Evolutionary conservation across 2,329 filamentous ascomycete species (phyloP), one percentile per base, ranked within the genome.

Genomic region (Aspergillus intermedius): DNA sequence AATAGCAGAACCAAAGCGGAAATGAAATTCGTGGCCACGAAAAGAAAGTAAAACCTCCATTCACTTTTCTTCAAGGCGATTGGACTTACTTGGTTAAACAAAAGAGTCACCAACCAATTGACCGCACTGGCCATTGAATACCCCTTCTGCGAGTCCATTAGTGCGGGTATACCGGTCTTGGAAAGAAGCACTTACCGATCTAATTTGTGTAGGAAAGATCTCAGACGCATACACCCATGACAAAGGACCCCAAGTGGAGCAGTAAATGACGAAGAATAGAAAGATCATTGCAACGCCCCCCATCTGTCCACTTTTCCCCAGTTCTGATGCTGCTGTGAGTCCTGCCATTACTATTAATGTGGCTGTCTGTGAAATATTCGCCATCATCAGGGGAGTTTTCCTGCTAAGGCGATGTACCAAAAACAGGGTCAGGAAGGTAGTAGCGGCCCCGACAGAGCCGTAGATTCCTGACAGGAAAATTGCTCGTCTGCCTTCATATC

Each of bases 171-270:
- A 5, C 34, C 15, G 6, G n/a, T n/a, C 13, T 7, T 17, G 13
- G 34, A 35, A 17, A 35, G 34, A 1, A 2, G 13, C 34, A 35
- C 34, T 2, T 17, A 35, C 34, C n/a, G 34, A 35, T 28, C 83
- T 79, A 47, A 84, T 85, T 53, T 81, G 80, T 66, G 86, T 77
- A 8, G 83, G 82, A 64, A 82, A 81, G 51, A 86, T 79, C 62
- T 86, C 83, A 13, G 77, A 77, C 61, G 82, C 81, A 62, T 86
- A 86, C 1, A 85, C 73, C 81, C 82, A 85, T 0, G 72, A 35
- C 21, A n/a, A 17, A 13, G 32, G 17, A 39, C 46, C 59, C 41
- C 46, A 64, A 59, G 61, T 65, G 45, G 61, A 63, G 45, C 58
- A 60, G 5, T 79, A 78, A 1, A 80, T 77, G 67, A 80, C 83